Evolutionary conservation across 805 yeast genomes (phyloP), one percentile per base, ranked within the genome.

Genomic region (Pichia cephalocereana): DNA sequence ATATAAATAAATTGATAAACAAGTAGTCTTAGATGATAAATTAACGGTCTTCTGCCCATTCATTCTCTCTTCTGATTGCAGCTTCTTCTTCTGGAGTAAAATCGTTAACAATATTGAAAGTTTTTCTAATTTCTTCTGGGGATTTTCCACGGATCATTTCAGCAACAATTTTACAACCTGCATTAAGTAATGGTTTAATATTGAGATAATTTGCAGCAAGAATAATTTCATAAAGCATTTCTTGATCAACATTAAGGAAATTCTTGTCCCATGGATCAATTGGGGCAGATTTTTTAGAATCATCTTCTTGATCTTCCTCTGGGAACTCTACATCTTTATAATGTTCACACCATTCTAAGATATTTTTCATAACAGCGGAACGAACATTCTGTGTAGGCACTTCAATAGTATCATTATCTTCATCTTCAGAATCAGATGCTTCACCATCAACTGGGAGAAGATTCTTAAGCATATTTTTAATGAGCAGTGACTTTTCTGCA

Each of bases 271-370:
- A 91, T 43, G 89, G 89, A 52, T 85, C 91, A 45, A 91, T 88
- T 4, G 96, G 96, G 2, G 89, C 88, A n/a, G 91, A 76, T 62
- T 86, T 86, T 64, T 85, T 80, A 26, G 86, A 77, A 56, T 87
- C 95, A 46, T 84, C 90, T 54, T 87, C 96, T 49, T 80, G 87
- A 46, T 83, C 90, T 44, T 76, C 80, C 53, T 82, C 88, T 18
- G 86, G 86, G 66, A 82, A 82, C 18, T 72, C 72, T 10, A 85
- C 77, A 62, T 86, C 89, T 65, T 83, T 85, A 71, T 91, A 96
- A 65, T 91, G 93, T 61, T 86, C 95, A 59, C 96, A 89, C 95
- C 96, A 91, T 63, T 91, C 96, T 46, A 91, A 72, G n/a, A 91
- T 91, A 63, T 89, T 88, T 64, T 84, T 80, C 68, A 91, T 74